Evolutionary conservation across 495 filamentous ascomycete genomes (phyloP).

Genomic region (Zalerion maritima): DNA sequence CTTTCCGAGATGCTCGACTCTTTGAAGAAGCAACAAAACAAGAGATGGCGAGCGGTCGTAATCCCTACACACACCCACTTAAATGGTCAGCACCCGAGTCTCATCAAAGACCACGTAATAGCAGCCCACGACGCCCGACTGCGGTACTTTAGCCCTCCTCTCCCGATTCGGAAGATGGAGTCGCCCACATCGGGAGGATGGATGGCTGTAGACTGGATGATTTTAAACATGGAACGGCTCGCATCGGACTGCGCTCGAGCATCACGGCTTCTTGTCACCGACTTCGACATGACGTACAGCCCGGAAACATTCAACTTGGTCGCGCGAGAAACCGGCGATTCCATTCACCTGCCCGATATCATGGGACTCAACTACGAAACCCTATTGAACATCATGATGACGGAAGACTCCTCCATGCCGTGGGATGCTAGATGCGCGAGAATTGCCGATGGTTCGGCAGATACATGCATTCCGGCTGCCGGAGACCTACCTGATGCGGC

Average conservation of each 20-base stretch:
- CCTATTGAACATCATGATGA: background rate
- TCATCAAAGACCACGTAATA: background rate
- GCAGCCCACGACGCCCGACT: background rate
- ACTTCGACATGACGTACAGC: background rate
- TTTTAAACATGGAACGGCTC: background rate
- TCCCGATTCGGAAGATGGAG: background rate
- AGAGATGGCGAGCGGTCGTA: background rate
- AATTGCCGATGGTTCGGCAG: background rate
- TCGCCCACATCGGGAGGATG: background rate
- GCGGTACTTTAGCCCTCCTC: background rate
- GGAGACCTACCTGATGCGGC: background rate
- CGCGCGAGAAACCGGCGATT: too few relatives aligned
- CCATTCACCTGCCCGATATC: too few relatives aligned
- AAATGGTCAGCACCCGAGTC: background rate
- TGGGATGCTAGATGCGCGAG: background rate
- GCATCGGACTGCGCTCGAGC: background rate
- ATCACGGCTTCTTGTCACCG: background rate
- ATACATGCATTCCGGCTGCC: background rate
- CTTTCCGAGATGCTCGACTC: background rate
- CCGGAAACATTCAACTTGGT: background rate
- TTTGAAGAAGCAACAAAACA: background rate
- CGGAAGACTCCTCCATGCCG: background rate
- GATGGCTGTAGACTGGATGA: background rate
- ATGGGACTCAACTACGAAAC: background rate
- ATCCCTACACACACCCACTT: background rate